phyloP scores from a whole-genome alignment of 345 rosid species.

The Sisymbrium irio region DNA sequence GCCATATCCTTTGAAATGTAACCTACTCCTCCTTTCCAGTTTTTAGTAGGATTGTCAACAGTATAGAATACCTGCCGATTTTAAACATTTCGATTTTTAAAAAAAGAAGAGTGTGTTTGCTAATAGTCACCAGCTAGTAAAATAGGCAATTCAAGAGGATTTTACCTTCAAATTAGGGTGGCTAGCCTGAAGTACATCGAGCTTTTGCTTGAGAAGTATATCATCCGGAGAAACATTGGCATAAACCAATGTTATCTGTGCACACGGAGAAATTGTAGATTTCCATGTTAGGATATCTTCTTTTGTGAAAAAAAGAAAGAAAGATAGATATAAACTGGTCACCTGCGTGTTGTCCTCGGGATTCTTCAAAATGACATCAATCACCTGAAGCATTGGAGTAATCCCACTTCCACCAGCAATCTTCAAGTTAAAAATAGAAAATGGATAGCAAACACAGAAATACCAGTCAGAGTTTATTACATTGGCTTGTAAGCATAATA shows the following conservation, averaged over 20 bases:
- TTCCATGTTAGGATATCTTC: neutral
- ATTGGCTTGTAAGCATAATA: neutral
- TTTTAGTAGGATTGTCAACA: slow-evolving; percentile 79
- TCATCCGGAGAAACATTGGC: slow-evolving; percentile 96
- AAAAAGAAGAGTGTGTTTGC: neutral
- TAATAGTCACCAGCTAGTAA: neutral
- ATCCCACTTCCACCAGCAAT: slow-evolving; percentile 97
- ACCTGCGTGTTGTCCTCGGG: slow-evolving; percentile 94
- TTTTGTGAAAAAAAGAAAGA: neutral
- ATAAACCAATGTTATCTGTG: slow-evolving; percentile 77
- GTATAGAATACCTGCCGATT: slow-evolving; percentile 69
- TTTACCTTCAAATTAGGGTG: slow-evolving; percentile 86
- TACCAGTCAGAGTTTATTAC: slow-evolving; percentile 1
- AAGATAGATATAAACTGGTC: neutral
- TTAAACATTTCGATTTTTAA: neutral
- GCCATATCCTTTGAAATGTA: slow-evolving; percentile 77
- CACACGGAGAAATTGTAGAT: neutral
- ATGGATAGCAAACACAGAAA: slow-evolving; percentile 9
- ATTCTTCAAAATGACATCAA: slow-evolving; percentile 84
- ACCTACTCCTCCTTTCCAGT: slow-evolving; percentile 91
- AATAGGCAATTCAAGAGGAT: slow-evolving; percentile 4
- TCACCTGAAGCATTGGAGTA: slow-evolving; percentile 96
- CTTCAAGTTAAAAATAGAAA: slow-evolving; percentile 27
- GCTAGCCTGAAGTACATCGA: slow-evolving; percentile 71
- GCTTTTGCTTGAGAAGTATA: slow-evolving; percentile 84